Evolutionary conservation across 345 rosid species (phyloP), one percentile per base, ranked within the genome.

Genomic region (Excoecaria cochinchinensis): DNA sequence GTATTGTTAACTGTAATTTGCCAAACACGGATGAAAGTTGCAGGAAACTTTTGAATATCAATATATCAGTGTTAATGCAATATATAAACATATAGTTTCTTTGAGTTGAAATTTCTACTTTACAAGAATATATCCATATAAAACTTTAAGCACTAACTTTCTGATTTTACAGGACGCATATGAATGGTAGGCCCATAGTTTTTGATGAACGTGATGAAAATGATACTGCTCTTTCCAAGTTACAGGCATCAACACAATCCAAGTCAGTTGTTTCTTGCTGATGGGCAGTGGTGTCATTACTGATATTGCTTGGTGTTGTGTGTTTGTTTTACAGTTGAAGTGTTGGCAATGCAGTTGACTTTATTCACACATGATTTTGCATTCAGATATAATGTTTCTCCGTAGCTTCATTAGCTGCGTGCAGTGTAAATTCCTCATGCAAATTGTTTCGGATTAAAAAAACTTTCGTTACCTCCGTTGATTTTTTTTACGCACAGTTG

Each of bases 241-340:
- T 84, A 78, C 87, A 67, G 61, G 77, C 85, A 78, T 78, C 94
- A 24, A 62, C 88, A 15, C 85, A 85, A 55, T 82, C 87, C 58
- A 84, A 85, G 74, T 84, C 97, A 7, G 89, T 90, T 44, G 89
- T 88, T 77, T 91, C 93, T 21, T 90, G 78, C 74, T 89, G 80
- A 87, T 3, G 22, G 50, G 17, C 9, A 38, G 6, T 17, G 64
- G 31, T 55, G 60, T n/a, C 14, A 25, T 44, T 67, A 50, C 16
- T 42, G n/a, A 53, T 65, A n/a, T 48, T 58, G 21, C 52, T 24
- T 66, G 55, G 24, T 58, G 11, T 40, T 66, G 67, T 69, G 84
- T 65, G 22, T 53, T 50, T 51, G 53, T 42, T 39, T 38, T 15
- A 24, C 50, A 61, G 40, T 58, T 60, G 63, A 64, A 25, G 8